Evolutionary conservation across 2,329 filamentous ascomycete species (phyloP).

Genomic region (Lachnellula willkommii): DNA sequence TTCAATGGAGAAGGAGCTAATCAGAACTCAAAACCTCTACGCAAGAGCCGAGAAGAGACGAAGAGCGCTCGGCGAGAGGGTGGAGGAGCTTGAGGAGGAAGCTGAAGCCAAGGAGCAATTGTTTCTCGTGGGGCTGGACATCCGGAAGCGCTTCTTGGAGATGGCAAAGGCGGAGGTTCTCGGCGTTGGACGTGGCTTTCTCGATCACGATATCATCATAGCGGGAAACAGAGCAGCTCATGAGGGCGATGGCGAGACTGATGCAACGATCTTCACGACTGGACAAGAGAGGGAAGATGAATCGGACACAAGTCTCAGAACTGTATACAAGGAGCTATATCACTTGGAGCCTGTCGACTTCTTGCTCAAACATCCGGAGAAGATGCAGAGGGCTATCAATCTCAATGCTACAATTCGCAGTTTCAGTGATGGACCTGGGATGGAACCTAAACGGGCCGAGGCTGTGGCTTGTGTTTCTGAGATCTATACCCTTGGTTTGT

Average conservation of each 20-base stretch:
- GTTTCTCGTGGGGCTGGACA: slow-evolving; percentile 1
- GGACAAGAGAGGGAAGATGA: background rate
- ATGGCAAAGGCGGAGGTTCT: too few species aligned
- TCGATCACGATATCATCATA: background rate
- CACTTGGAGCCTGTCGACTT: background rate
- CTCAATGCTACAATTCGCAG: background rate
- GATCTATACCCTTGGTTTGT: background rate
- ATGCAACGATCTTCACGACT: background rate
- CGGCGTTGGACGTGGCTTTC: too few species aligned
- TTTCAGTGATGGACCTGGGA: background rate
- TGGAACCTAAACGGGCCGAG: background rate
- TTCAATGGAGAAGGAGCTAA: background rate
- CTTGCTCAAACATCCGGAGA: background rate
- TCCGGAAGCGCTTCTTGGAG: slow-evolving; percentile 1
- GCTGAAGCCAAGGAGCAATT: background rate
- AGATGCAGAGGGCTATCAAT: background rate
- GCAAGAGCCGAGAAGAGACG: background rate
- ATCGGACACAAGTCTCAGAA: background rate
- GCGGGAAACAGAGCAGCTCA: slow-evolving; percentile 6
- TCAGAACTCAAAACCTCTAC: background rate
- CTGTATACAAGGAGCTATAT: background rate
- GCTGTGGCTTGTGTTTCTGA: background rate
- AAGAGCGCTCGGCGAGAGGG: background rate
- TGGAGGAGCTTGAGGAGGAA: background rate
- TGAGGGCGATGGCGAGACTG: background rate